Evolutionary conservation across 192 early-diverging fungal species (phyloP).

Genomic region (Spizellomyces sp.): DNA sequence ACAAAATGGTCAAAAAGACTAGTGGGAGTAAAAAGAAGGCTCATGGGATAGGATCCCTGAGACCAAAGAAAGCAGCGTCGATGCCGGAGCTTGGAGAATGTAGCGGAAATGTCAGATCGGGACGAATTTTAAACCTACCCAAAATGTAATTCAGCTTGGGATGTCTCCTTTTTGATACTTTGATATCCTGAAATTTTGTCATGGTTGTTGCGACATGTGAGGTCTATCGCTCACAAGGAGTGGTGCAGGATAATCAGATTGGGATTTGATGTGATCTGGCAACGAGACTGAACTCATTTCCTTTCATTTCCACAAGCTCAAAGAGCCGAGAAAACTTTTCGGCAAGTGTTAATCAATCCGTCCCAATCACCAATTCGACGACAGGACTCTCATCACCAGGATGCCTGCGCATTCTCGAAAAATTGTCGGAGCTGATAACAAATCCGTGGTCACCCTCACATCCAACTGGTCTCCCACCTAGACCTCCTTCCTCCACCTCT

Average conservation of each 20-base stretch:
- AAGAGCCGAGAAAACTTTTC: too few relatives aligned
- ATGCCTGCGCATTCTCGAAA: conserved; percentile 2
- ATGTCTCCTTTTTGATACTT: too few relatives aligned
- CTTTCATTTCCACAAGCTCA: too few relatives aligned
- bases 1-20: background rate
- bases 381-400: background rate
- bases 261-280: too few relatives aligned
- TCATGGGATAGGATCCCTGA: background rate
- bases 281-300: too few relatives aligned
- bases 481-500: background rate
- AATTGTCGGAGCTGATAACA: background rate
- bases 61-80: background rate
- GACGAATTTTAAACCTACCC: background rate
- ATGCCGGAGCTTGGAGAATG: background rate
- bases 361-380: too few relatives aligned
- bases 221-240: too few relatives aligned
- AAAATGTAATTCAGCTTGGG: background rate
- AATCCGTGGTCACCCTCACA: conserved; percentile 1
- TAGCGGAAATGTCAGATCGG: background rate
- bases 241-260: too few relatives aligned
- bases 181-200: too few relatives aligned
- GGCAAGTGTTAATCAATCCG: too few relatives aligned
- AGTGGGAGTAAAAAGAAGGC: background rate
- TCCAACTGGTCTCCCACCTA: background rate
- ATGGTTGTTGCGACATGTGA: too few relatives aligned